Percentiles rank a stretch among this genome's conserved stretches.
phyloP scores from a whole-genome alignment of 2,329 filamentous ascomycete genomes.

The Aureobasidium leucospermi region DNA sequence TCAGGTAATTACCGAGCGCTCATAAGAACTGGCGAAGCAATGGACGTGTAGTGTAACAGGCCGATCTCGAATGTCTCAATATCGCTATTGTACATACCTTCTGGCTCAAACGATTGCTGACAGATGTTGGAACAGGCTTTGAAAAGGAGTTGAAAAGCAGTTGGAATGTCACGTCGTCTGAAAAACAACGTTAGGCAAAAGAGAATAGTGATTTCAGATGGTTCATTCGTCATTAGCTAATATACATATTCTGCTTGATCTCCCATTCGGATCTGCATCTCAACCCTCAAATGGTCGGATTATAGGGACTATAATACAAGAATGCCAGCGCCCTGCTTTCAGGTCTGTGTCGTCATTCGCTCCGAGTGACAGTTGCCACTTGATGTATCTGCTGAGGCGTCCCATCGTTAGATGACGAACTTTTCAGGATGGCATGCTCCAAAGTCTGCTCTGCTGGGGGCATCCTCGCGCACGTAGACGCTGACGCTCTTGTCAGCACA shows the following conservation, averaged over 20 bases:
- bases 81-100: too few relatives aligned
- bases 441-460: constrained; percentile 44
- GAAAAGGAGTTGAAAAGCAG: too few relatives aligned
- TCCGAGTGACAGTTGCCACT: not conserved
- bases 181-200: too few relatives aligned
- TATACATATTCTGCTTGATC: not conserved
- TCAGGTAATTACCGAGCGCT: too few relatives aligned
- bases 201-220: not conserved
- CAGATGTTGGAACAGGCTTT: too few relatives aligned
- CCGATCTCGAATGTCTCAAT: too few relatives aligned
- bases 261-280: not conserved
- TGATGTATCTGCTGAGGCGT: too few relatives aligned
- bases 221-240: not conserved
- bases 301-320: not conserved
- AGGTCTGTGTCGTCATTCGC: not conserved
- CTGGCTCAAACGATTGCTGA: too few relatives aligned
- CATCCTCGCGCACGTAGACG: constrained; percentile 54
- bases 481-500: constrained; percentile 49
- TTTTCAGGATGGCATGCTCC: constrained; percentile 16
- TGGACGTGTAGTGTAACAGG: too few relatives aligned
- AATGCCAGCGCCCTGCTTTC: not conserved
- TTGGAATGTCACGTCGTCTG: too few relatives aligned
- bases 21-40: too few relatives aligned
- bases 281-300: not conserved
- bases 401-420: constrained; percentile 7